Evolutionary conservation across 2,329 filamentous ascomycete genomes (phyloP), one percentile per base, ranked within the genome.

Genomic region (Neonectria punicea): DNA sequence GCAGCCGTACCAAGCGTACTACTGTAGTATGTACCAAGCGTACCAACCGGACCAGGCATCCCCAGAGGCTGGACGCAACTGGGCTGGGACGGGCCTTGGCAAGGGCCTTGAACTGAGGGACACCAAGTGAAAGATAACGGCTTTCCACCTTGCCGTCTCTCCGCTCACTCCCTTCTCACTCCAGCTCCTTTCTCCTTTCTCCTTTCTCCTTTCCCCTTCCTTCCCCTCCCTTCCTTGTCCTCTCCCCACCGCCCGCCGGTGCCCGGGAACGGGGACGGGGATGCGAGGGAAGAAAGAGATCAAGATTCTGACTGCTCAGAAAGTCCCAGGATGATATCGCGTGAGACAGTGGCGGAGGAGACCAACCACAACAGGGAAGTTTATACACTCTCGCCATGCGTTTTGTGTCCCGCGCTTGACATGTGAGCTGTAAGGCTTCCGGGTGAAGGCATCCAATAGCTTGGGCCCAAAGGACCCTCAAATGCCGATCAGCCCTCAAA

Each of bases 341-440:
- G 57, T 67, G 66, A 71, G 66, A 70, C 66, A 54, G 47, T 53
- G 59, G 49, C 49, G 68, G 59, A 63, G 61, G 64, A 59, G 44
- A 32, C 53, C 41, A 50, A 34, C 39, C 55, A 51, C 41, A 41
- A 39, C 55, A 65, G 41, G 67, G 63, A 64, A 60, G 56, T 70
- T 58, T 72, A 69, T 67, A 61, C 61, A 60, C 70, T 41, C 53
- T 68, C 51, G 54, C 41, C 50, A 69, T 72, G 67, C 63, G 67
- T 58, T 66, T 43, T 43, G n/a, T 20, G 58, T 66, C 69, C 66
- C 66, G 67, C 66, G 64, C 65, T 73, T 73, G 68, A 74, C 71
- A 73, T 73, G 71, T 74, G 71, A 73, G 71, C 63, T 51, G 70
- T 73, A 73, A 69, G 70, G 65, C 65, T 68, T 68, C 61, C 54